Conservation (phyloP, 1,284 basidiomycete species). For the Ceratobasidium sp. region DNA sequence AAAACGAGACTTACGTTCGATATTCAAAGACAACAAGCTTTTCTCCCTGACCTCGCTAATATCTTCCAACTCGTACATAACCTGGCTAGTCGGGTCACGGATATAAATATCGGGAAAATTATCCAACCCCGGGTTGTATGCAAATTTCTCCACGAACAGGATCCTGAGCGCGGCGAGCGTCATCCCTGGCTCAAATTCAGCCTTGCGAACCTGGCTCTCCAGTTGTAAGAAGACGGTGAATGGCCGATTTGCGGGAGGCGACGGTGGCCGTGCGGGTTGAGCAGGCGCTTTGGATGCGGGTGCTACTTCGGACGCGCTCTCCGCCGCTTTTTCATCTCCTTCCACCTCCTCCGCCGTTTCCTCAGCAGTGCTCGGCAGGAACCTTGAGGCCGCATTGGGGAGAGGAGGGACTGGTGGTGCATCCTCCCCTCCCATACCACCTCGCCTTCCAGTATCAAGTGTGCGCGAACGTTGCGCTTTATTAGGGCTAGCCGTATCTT, state of each 20-base stretch:
- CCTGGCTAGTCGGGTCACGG: conserved; percentile 86
- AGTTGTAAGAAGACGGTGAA: conserved; percentile 84
- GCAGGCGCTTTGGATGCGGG: conserved; percentile 9
- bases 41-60: conserved; percentile 91
- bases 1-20: conserved; percentile 78
- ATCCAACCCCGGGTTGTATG: conserved; percentile 90
- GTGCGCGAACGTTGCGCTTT: conserved; percentile 31
- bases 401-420: conserved; percentile 51
- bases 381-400: conserved; percentile 46
- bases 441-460: conserved; percentile 16
- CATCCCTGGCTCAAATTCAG: conserved; percentile 61
- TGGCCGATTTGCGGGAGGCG: conserved; percentile 51
- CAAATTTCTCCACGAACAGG: conserved; percentile 94
- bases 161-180: conserved; percentile 78
- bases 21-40: conserved; percentile 88
- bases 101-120: conserved; percentile 97
- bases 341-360: conserved; percentile 48
- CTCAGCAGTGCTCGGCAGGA: conserved; percentile 49
- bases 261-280: conserved; percentile 28
- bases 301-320: conserved; percentile 32
- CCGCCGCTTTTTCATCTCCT: not conserved
- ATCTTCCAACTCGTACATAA: conserved; percentile 96
- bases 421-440: conserved; percentile 1
- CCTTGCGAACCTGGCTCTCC: conserved; percentile 91
- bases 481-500: conserved; percentile 40